Evolutionary conservation across 331 rosid genomes (phyloP).

Genomic region (Dryas integrifolia): DNA sequence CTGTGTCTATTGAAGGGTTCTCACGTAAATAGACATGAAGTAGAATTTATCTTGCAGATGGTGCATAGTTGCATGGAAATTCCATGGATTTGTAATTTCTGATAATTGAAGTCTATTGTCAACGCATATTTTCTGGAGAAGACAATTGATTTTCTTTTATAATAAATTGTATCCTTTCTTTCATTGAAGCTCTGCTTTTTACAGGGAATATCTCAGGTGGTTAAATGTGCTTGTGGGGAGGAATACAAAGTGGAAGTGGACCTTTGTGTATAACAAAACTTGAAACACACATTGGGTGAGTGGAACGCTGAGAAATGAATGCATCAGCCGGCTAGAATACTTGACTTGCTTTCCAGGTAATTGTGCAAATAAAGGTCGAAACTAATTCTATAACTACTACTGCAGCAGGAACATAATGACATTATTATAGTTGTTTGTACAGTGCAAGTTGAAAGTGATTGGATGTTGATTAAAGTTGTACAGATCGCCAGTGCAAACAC

Average conservation of each 20-base stretch:
- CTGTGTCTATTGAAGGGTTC: not conserved
- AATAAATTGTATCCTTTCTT: constrained; percentile 7
- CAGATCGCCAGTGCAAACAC: not conserved
- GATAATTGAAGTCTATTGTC: constrained; percentile 16
- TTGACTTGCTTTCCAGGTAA: constrained; percentile 23
- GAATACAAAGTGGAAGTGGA: constrained; percentile 54
- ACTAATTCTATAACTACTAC: not conserved
- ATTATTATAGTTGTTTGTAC: not conserved
- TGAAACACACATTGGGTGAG: constrained; percentile 6
- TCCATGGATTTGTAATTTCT: constrained; percentile 7
- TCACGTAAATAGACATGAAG: not conserved
- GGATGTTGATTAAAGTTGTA: not conserved
- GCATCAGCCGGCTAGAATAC: constrained; percentile 22
- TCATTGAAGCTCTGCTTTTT: constrained; percentile 30
- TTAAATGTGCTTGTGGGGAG: constrained; percentile 78
- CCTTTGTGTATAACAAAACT: constrained; percentile 31
- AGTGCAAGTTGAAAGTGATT: constrained; percentile 7
- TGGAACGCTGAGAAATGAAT: constrained; percentile 17
- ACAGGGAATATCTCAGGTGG: constrained; percentile 62
- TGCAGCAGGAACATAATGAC: not conserved
- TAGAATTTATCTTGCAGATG: constrained; percentile 2
- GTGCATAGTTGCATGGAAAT: constrained; percentile 9
- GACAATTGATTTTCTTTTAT: constrained; percentile 15
- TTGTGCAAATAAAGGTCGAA: not conserved
- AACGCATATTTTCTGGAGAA: constrained; percentile 1